Conservation (phyloP, 2,329 filamentous ascomycete species). For the Zalaria sp. region DNA sequence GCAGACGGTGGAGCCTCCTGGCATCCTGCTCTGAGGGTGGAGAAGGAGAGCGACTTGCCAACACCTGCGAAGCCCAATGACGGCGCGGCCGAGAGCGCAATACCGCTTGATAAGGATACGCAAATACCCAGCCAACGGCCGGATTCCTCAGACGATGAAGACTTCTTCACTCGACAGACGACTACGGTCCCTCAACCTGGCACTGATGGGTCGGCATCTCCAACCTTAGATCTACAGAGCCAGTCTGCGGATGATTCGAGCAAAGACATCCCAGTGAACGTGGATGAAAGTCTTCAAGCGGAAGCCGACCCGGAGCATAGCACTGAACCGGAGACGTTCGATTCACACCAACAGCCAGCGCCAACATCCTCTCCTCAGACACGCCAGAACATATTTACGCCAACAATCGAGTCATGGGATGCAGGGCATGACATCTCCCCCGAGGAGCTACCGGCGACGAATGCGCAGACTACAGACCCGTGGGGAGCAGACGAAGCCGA, state of each 20-base stretch:
- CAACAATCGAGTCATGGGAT: neutral
- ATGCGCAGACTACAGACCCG: neutral
- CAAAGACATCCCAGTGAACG: too few relatives aligned
- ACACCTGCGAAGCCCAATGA: neutral
- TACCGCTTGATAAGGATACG: neutral
- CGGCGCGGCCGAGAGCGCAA: neutral
- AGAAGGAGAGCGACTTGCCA: neutral
- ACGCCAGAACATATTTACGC: neutral
- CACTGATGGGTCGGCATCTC: too few relatives aligned
- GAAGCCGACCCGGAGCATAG: slow-evolving; percentile 1
- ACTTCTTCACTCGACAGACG: slow-evolving; percentile 1
- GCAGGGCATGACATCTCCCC: neutral
- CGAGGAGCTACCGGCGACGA: neutral
- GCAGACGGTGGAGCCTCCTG: neutral
- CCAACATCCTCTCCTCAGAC: too few relatives aligned
- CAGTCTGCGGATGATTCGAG: too few relatives aligned
- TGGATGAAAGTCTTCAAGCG: neutral
- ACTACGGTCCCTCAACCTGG: neutral
- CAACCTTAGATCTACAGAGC: too few relatives aligned
- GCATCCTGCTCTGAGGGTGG: slow-evolving; percentile 2
- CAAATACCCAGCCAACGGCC: neutral
- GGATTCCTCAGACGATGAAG: neutral
- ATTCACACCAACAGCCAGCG: neutral
- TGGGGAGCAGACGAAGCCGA: neutral
- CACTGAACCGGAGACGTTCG: neutral